Evolutionary conservation across 805 yeast species (phyloP), one percentile per base, ranked within the genome.

Genomic region (Candida golubevii): DNA sequence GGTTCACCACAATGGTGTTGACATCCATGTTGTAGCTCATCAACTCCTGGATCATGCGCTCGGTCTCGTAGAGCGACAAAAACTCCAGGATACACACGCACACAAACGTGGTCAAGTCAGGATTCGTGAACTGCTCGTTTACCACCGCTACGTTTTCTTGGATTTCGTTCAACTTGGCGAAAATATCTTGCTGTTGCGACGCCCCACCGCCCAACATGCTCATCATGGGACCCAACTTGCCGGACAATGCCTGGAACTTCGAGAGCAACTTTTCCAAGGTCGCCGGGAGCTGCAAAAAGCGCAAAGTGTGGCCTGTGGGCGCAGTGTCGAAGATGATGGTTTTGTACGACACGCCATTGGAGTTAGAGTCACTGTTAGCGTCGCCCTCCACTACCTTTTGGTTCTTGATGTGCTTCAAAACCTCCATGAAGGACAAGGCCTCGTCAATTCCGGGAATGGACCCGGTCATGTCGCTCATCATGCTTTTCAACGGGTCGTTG

Each of bases 271-370:
- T 88, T 57, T 89, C 95, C 49, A 93, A 72, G 4, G 97, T 90
- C 27, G 95, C 79, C 33, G 99, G 99, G 59, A 93, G 79, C 67
- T 90, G 97, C 63, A 93, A 75, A 66, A 93, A 93, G 59, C 99
- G 80, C 57, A 93, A 74, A 2, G 99, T 93, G 67, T 93, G 99
- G 32, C 99, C 99, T 0, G 99, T 93, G 56, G 99, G 99, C 0
- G 99, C 99, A n/a, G 99, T 93, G 66, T 93, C 99, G 60, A 93
- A 93, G 54, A 93, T 88, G 53, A 93, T 90, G 8, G 96, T 88
- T 55, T 86, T 88, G 63, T 85, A 93, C 28, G 63, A 48, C 11
- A 60, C 41, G 38, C 53, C 44, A 26, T 41, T 42, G 7, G 48
- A 51, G 11, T 51, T 62, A 27, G 53, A 51, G 28, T 52, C 61